These are phyloP conservation scores for Saussurea involucrata DNA, from an alignment of 129 eudicot species.

Conservation along the genomic window DNA sequence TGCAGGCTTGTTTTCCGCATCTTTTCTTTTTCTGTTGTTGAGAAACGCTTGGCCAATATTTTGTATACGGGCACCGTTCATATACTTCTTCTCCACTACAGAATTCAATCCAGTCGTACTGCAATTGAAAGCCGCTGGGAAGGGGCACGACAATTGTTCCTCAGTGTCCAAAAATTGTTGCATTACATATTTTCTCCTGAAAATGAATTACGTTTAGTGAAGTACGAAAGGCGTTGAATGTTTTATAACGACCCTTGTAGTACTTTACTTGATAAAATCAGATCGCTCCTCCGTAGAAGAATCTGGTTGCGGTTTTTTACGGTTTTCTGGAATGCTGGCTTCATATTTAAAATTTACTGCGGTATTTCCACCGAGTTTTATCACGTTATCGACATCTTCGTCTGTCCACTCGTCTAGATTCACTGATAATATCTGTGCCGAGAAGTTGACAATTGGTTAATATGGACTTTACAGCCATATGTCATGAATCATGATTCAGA, in stretches of 20 bases:
- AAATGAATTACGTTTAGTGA: conserved; percentile 6
- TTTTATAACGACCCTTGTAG: neutral
- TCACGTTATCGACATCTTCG: conserved; percentile 75
- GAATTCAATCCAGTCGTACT: conserved; percentile 31
- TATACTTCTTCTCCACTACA: conserved; percentile 48
- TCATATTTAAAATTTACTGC: conserved; percentile 71
- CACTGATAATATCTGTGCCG: conserved; percentile 69
- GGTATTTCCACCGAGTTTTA: conserved; percentile 68
- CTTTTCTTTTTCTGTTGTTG: conserved; percentile 64
- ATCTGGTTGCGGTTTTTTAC: conserved; percentile 68
- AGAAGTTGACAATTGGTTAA: neutral
- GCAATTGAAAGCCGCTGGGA: conserved; percentile 47
- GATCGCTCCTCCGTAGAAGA: conserved; percentile 73
- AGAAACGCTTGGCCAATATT: conserved; percentile 64
- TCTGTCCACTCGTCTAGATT: conserved; percentile 90
- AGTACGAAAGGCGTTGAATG: neutral
- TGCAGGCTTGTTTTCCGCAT: conserved; percentile 42
- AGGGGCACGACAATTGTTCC: conserved; percentile 50
- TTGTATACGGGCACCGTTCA: conserved; percentile 38
- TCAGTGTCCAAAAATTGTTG: conserved; percentile 57
- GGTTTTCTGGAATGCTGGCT: conserved; percentile 57
- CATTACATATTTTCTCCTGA: conserved; percentile 81
- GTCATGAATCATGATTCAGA: neutral
- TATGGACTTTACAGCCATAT: neutral
- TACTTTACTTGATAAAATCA: conserved; percentile 70